Conservation (phyloP, 495 filamentous ascomycete species). For the Neurospora sp. region DNA sequence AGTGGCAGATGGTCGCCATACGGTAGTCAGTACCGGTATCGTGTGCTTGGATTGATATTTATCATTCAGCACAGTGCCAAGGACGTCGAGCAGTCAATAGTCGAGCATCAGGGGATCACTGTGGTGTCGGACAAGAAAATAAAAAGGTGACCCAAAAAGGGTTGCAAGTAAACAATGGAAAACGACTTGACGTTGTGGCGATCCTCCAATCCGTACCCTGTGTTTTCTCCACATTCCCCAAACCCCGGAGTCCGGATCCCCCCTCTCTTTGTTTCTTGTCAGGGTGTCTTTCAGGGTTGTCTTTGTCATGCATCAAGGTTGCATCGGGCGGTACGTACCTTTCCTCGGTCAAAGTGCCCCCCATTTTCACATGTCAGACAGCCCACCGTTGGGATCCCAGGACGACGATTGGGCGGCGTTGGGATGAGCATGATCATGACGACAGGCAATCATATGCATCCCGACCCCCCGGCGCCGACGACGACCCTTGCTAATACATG, state of each 20-base stretch:
- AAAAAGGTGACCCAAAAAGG: not conserved
- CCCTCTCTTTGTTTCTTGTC: not conserved
- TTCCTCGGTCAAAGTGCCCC: not conserved
- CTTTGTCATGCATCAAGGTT: not conserved
- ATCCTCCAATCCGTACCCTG: not conserved
- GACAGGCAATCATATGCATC: not conserved
- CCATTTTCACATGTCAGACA: constrained; percentile 1
- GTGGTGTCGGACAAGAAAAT: not conserved
- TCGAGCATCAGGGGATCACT: not conserved
- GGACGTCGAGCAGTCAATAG: not conserved
- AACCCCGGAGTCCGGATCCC: not conserved
- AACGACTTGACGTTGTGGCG: not conserved
- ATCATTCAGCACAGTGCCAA: not conserved
- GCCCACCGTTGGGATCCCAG: not conserved
- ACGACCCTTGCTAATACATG: not conserved
- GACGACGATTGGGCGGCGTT: not conserved
- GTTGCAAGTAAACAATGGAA: not conserved
- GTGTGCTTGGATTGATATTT: not conserved
- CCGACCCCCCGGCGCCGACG: not conserved
- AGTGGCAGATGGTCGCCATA: not conserved
- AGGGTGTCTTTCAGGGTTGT: not conserved
- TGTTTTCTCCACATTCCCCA: not conserved
- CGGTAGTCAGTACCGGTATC: not conserved
- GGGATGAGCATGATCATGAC: not conserved
- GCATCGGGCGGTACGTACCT: not conserved